These are phyloP conservation scores for Aplosporella prunicola DNA, from an alignment of 2,329 filamentous ascomycete species.

Conservation along the genomic window DNA sequence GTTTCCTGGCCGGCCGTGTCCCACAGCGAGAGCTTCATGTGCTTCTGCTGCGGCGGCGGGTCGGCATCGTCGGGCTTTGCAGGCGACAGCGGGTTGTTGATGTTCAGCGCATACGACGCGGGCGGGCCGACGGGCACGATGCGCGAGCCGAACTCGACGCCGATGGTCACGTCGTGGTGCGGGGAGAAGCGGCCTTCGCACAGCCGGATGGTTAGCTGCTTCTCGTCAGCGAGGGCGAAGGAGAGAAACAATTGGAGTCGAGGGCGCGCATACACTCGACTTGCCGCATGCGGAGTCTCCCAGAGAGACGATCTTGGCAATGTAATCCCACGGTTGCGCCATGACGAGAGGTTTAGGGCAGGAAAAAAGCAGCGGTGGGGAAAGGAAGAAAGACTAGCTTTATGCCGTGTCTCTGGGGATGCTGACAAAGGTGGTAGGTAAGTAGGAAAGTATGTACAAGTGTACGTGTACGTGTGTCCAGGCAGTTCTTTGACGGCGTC, in stretches of 20 bases:
- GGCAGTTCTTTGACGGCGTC: conserved; percentile 7
- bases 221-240: conserved; percentile 10
- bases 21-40: conserved; percentile 93
- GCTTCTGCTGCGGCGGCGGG: conserved; percentile 41
- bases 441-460: no score
- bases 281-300: conserved; percentile 96
- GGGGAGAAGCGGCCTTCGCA: conserved; percentile 93
- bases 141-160: conserved; percentile 88
- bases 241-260: conserved; percentile 11
- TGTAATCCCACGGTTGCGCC: conserved; percentile 64
- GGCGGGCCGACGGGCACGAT: conserved; percentile 86
- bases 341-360: no score
- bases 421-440: no score
- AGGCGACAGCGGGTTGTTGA: conserved; percentile 38
- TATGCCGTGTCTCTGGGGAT: no score
- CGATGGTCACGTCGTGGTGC: conserved; percentile 94
- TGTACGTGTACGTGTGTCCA: no score
- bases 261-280: conserved; percentile 61
- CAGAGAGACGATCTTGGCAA: conserved; percentile 96
- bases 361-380: no score
- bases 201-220: conserved; percentile 76
- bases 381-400: no score
- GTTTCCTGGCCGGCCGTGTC: conserved; percentile 96
- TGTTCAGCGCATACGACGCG: conserved; percentile 50
- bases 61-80: conserved; percentile 12